Conservation (phyloP, 2,329 filamentous ascomycete genomes). For the Helminthosporium solani region DNA sequence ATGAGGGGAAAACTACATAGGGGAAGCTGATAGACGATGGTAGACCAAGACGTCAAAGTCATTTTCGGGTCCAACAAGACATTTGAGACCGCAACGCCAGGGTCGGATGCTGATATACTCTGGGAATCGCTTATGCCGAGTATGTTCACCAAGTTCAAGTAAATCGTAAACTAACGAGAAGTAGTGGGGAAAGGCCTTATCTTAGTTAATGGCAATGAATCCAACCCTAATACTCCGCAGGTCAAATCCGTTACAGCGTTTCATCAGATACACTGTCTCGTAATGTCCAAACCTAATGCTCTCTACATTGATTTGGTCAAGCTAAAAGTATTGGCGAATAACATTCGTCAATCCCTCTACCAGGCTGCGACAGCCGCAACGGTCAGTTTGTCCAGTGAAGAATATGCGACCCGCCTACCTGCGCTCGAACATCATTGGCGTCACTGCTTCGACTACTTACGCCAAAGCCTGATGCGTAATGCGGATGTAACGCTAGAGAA, state of each 20-base stretch:
- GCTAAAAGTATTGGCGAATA: no score
- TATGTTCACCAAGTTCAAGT: background rate
- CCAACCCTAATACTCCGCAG: background rate
- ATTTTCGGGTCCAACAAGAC: conserved; percentile 1
- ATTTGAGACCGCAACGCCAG: conserved; percentile 2
- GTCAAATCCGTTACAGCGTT: conserved; percentile 1
- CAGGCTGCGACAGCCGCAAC: background rate
- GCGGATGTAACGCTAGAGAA: conserved; percentile 15
- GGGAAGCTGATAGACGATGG: background rate
- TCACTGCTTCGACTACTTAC: conserved; percentile 20
- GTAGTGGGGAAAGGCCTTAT: conserved; percentile 3
- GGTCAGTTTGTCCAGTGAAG: no score
- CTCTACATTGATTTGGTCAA: background rate
- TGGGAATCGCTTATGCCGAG: conserved; percentile 3
- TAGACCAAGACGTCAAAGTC: background rate
- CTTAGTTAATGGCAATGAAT: background rate
- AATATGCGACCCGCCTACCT: background rate
- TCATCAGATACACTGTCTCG: conserved; percentile 3
- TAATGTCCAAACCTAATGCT: background rate
- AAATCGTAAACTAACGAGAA: background rate
- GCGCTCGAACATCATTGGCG: conserved; percentile 9
- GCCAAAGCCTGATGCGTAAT: conserved; percentile 14
- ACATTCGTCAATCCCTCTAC: conserved; percentile 2
- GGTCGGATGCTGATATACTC: conserved; percentile 2
- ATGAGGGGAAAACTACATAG: background rate